Percentiles rank a stretch among this genome's conserved stretches.
These are phyloP conservation scores for Phytophthora litchii DNA, from an alignment of 352 stramenopile species.

Conservation along the genomic window DNA sequence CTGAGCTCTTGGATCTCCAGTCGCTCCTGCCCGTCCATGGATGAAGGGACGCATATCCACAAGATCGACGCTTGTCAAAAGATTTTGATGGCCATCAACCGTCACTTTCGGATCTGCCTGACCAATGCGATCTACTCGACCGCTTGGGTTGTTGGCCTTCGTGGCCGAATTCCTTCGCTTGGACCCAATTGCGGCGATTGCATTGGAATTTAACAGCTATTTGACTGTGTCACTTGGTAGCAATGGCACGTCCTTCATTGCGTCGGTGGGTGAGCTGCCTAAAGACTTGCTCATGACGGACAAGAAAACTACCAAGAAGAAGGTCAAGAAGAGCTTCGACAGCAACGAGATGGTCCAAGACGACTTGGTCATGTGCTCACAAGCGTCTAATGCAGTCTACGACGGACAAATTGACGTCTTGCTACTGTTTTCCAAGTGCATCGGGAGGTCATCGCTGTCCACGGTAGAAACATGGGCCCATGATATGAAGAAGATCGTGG, in stretches of 20 bases:
- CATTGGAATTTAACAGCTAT: slow-evolving; percentile 11
- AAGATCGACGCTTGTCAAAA: slow-evolving; percentile 10
- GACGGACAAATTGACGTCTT: slow-evolving; percentile 43
- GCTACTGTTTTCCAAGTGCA: slow-evolving; percentile 61
- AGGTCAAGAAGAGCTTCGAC: slow-evolving; percentile 18
- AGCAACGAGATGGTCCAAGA: slow-evolving; percentile 16
- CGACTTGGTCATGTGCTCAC: slow-evolving; percentile 30
- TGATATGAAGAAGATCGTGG: slow-evolving; percentile 28
- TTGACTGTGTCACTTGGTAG: slow-evolving; percentile 22
- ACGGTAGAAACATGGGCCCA: slow-evolving; percentile 50
- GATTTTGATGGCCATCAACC: slow-evolving; percentile 17
- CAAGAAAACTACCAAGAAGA: slow-evolving; percentile 28
- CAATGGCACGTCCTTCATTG: slow-evolving; percentile 23
- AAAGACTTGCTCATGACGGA: slow-evolving; percentile 16
- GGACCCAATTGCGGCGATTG: background rate
- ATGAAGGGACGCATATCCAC: slow-evolving; percentile 2
- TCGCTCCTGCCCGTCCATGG: background rate
- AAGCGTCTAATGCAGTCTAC: slow-evolving; percentile 13
- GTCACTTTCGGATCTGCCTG: slow-evolving; percentile 14
- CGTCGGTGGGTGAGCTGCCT: slow-evolving; percentile 13
- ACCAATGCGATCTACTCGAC: background rate
- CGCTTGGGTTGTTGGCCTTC: slow-evolving; percentile 5
- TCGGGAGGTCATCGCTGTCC: slow-evolving; percentile 38
- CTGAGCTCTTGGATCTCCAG: background rate
- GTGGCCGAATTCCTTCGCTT: background rate